phyloP scores from a whole-genome alignment of 257 asterid species.

The Solanum bulbocastanum region DNA sequence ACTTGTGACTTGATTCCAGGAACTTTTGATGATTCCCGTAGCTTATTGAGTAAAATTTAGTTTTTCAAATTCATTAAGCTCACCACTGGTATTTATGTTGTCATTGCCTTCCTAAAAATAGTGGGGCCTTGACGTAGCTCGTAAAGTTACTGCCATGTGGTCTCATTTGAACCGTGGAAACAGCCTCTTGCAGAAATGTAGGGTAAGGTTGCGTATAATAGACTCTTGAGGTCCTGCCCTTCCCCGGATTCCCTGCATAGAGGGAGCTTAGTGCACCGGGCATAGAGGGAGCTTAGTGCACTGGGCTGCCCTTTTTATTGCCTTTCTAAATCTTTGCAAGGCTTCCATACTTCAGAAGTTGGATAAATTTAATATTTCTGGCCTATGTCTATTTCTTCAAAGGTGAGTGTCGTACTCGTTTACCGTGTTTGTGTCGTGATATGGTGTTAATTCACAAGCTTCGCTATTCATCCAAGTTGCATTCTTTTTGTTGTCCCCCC shows the following conservation, averaged over 20 bases:
- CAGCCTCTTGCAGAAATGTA: background rate
- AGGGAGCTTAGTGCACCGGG: background rate
- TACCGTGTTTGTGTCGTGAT: background rate
- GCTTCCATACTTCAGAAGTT: background rate
- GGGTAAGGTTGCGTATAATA: background rate
- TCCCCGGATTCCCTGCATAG: background rate
- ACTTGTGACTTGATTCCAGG: background rate
- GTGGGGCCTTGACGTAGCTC: background rate
- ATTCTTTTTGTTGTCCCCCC: background rate
- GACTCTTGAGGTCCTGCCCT: background rate
- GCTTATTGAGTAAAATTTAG: background rate
- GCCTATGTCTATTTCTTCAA: background rate
- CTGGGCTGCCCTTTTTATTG: background rate
- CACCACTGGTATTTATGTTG: background rate
- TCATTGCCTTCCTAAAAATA: background rate
- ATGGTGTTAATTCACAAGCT: background rate
- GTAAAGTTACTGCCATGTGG: background rate
- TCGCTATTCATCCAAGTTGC: background rate
- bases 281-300: background rate
- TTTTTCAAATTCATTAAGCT: background rate
- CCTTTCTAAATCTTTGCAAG: background rate
- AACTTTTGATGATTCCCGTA: background rate
- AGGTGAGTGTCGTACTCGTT: background rate
- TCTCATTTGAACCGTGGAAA: background rate
- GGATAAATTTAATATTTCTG: background rate